A percentile compares a stretch with the other conserved stretches of the same genome.
These are phyloP conservation scores for Scytalidium sp. DNA, from an alignment of 2,329 filamentous ascomycete genomes.

Conservation along the genomic window DNA sequence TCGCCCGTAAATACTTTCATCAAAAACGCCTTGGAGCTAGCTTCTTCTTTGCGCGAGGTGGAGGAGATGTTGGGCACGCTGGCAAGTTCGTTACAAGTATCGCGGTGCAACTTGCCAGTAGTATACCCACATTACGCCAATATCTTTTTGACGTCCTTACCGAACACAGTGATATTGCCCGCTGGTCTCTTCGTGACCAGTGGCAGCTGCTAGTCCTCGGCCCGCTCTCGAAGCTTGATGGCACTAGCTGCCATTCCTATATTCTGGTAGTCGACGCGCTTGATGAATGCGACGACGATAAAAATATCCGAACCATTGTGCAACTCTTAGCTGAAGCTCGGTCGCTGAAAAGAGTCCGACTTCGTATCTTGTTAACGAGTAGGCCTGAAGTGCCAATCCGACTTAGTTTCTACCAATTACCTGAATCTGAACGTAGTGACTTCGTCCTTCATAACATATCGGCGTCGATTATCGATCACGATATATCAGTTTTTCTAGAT, in stretches of 20 bases:
- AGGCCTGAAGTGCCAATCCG: slow-evolving; percentile 23
- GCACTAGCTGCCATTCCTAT: not conserved
- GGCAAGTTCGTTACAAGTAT: slow-evolving; percentile 31
- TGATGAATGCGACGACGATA: slow-evolving; percentile 21
- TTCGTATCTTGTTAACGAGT: slow-evolving; percentile 28
- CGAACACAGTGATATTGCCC: not conserved
- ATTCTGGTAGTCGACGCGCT: slow-evolving; percentile 25
- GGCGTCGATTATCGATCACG: slow-evolving; percentile 14
- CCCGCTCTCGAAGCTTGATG: slow-evolving; percentile 29
- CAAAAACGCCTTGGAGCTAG: slow-evolving; percentile 14
- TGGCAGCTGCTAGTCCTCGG: slow-evolving; percentile 37
- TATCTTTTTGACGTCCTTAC: not conserved
- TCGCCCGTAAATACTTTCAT: slow-evolving; percentile 14
- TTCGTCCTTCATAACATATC: slow-evolving; percentile 16
- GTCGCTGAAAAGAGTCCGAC: slow-evolving; percentile 5
- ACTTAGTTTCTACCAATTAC: slow-evolving; percentile 10
- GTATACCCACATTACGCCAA: not conserved
- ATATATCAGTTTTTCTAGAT: slow-evolving; percentile 19
- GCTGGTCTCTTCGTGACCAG: slow-evolving; percentile 36
- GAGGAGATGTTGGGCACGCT: slow-evolving; percentile 23
- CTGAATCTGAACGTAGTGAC: slow-evolving; percentile 10
- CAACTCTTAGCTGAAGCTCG: slow-evolving; percentile 16
- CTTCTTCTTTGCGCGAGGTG: slow-evolving; percentile 28
- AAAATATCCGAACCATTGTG: slow-evolving; percentile 13
- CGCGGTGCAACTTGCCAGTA: slow-evolving; percentile 15